Evolutionary conservation across 2,329 filamentous ascomycete genomes (phyloP), one percentile per base, ranked within the genome.

Genomic region (Cordyceps farinosa): DNA sequence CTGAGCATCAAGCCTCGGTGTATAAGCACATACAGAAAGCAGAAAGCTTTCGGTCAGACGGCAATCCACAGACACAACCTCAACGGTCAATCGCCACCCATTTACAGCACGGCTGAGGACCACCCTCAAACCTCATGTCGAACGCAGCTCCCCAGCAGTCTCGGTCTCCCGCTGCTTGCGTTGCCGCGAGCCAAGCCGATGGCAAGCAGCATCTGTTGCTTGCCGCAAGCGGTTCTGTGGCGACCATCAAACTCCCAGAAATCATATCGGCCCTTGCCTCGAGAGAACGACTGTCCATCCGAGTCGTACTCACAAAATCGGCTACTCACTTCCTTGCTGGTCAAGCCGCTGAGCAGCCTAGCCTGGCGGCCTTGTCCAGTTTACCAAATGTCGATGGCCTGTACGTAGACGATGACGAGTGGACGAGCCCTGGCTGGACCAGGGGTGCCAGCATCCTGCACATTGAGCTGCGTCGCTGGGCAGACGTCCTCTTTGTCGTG

Each of bases 401-500:
- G 54, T 93, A 97, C 75, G 80, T 83, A 9, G 92, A 98, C 72
- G 84, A 86, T n/a, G 90, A 93, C 67, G 95, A 98, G 75, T 97
- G 93, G 92, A 53, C 54, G 1, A 79, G 76, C 1, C 76, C 80
- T 13, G 86, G 90, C 0, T 98, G 94, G 94, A 84, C 82, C 29
- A 83, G 93, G 2, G 91, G 90, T 3, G 85, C 85, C n/a, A 81
- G 82, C 3, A 96, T 99, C 53, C 77, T 98, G 62, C 95, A 99
- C 72, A 98, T 99, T 69, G 91, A 96, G 74, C 78, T 97, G 61
- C 82, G 93, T 36, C 82, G 90, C 40, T 84, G 80, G 93, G 91
- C 92, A 0, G 84, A 97, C 73, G 70, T 96, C 3, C 80, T 97
- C 70, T 82, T 94, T 17, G 83, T 97, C 64, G 90, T 90, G 10